Evolutionary conservation across 2,329 filamentous ascomycete genomes (phyloP), one percentile per base, ranked within the genome.

Genomic region (Diaporthe citrichinensis): DNA sequence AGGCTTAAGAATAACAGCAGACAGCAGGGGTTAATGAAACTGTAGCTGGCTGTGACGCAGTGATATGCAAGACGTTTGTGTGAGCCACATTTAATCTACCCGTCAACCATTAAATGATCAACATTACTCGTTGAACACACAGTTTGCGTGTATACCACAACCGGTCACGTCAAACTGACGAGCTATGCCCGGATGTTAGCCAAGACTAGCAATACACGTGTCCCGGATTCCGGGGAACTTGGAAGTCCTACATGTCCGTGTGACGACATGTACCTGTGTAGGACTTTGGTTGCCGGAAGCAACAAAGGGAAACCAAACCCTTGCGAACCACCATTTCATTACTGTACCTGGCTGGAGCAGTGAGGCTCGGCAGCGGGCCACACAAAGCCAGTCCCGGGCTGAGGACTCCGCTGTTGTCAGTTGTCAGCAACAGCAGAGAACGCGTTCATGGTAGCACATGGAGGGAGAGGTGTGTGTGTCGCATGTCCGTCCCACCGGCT

Each of bases 241-340:
- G 65, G 49, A 55, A 69, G 65, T 69, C 65, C 65, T 69, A 69
- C 65, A 61, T 53, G 65, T 55, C 65, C 65, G 46, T 36, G 65
- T 69, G 65, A 41, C 49, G 51, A 20, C 65, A 69, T 69, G 65
- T 69, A 39, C 65, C 65, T 55, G n/a, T 39, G 49, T 69, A 69
- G 65, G 65, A 69, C 65, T 69, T 69, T 53, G 65, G 65, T 69
- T 69, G 65, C 65, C 65, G 55, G 49, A 69, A 69, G 65, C 65
- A 69, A 69, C 65, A 69, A 69, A 69, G 65, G 49, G 34, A 69
- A 55, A 12, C 49, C 49, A 36, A 25, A 69, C 65, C 65, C 65
- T 55, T 25, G 34, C 65, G n/a, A 41, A 39, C 65, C 49, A 39
- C 65, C 61, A 23, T 49, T 36, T 69, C n/a, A 28, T 49, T 41